These are phyloP conservation scores for Ceratocystis variospora DNA, from an alignment of 2,329 filamentous ascomycete species.

Conservation along the genomic window DNA sequence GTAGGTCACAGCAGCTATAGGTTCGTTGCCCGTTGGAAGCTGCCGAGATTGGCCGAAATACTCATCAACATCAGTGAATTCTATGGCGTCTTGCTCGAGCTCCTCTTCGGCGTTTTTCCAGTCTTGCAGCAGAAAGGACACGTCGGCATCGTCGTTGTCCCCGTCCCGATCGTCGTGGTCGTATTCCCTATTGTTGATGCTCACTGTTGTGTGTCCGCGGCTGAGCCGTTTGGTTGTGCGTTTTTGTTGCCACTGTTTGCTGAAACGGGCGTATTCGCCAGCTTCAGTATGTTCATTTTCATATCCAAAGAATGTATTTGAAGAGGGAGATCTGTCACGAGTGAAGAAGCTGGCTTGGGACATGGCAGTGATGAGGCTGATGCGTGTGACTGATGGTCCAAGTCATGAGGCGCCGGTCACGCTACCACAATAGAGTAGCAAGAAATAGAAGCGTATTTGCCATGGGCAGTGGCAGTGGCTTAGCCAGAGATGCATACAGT, in stretches of 20 bases:
- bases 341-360: slow-evolving; percentile 15
- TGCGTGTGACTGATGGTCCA: neutral
- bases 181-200: neutral
- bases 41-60: neutral
- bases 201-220: neutral
- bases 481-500: too few species aligned
- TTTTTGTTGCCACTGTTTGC: neutral
- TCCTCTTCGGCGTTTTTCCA: slow-evolving; percentile 15
- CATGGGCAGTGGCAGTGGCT: too few species aligned
- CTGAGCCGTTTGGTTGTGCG: neutral
- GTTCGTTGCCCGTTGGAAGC: slow-evolving; percentile 8
- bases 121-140: slow-evolving; percentile 11
- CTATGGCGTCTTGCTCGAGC: slow-evolving; percentile 24
- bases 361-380: slow-evolving; percentile 5
- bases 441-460: too few species aligned
- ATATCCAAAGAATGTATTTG: slow-evolving; percentile 3
- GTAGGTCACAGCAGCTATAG: neutral
- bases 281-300: neutral
- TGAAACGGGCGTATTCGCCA: neutral
- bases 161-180: neutral
- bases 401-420: neutral
- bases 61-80: slow-evolving; percentile 25
- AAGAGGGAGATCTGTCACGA: neutral
- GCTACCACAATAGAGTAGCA: too few species aligned
- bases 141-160: slow-evolving; percentile 5